phyloP scores from a whole-genome alignment of 108 stramenopile species.

The Fragilariopsis cylindrus region DNA sequence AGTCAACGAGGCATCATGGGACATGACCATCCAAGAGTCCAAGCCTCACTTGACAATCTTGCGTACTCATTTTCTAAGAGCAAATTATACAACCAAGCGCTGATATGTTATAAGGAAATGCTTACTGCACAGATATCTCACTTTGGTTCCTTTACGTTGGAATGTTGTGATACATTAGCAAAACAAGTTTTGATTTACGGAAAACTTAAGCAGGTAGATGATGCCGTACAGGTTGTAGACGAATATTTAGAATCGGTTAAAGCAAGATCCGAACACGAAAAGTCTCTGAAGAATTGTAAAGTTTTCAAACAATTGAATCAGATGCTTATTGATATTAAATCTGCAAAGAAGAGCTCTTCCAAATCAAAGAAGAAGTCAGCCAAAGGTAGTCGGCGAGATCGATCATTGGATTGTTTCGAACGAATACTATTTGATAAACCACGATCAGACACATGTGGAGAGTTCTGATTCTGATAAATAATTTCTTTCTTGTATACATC shows the following conservation, averaged over 20 bases:
- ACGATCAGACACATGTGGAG: background rate
- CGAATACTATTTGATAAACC: slow-evolving; percentile 12
- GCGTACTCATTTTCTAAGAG: slow-evolving; percentile 50
- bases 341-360: slow-evolving; percentile 6
- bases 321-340: slow-evolving; percentile 15
- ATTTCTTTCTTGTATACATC: background rate
- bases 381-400: slow-evolving; percentile 12
- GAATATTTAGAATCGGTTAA: slow-evolving; percentile 13
- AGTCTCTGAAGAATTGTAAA: background rate
- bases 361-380: background rate
- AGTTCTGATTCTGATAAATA: slow-evolving; percentile 14
- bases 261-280: slow-evolving; percentile 1
- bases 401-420: slow-evolving; percentile 18
- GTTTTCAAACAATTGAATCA: slow-evolving; percentile 17
- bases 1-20: slow-evolving; percentile 43
- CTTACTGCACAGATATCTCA: slow-evolving; percentile 39
- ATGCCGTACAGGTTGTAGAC: slow-evolving; percentile 24
- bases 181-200: slow-evolving; percentile 44
- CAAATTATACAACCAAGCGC: slow-evolving; percentile 43
- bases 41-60: slow-evolving; percentile 53
- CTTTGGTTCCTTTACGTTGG: slow-evolving; percentile 36
- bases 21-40: slow-evolving; percentile 44
- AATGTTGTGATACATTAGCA: slow-evolving; percentile 41
- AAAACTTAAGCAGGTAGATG: slow-evolving; percentile 37
- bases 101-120: slow-evolving; percentile 50